Base-by-base conservation (phyloP, 2,329 filamentous ascomycete species). In the Colletotrichum falcatum region DNA sequence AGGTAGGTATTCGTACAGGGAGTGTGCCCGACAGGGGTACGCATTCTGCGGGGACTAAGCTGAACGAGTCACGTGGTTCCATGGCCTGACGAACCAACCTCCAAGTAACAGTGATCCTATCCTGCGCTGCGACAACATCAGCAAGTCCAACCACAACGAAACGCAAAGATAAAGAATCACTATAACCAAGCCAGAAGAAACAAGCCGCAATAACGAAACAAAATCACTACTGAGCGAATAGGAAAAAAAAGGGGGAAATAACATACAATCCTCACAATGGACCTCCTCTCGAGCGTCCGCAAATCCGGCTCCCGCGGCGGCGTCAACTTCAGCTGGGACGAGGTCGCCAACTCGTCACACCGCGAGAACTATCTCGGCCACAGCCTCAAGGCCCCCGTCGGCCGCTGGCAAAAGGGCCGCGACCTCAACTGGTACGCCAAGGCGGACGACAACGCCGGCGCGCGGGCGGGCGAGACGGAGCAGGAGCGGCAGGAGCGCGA, bases 241-340 rank as follows among this genome's bases (percentile, higher is more conserved):
- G 20, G 44, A 3, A 37, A 33, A 37, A 5, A 18, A 18, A 39
- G n/a, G n/a, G n/a, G n/a, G n/a, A 14, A 33, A 39, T 20, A 8
- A 14, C 44, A 37, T 16, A 16, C 30, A 55, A 60, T 37, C 20
- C 48, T 26, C 30, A 66, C 71, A 66, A 98, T 99, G 96, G 96
- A 99, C 87, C 89, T 99, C 65, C 90, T 98, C 65, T 93, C 95
- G 70, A 94, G 93, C 51, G 92, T 99, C 72, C 94, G 95, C 78
- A 98, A 99, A 83, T 84, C 87, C 23, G 95, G 97, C 80, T 96
- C 94, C 76, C 92, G 96, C 74, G 96, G 96, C 77, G 96, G 96
- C 78, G 92, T 92, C 81, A 94, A 98, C 81, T 99, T 99, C 85
- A 95, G 91, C 83, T 98, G 96, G 96, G 93, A 95, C 74, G 94